Conservation (phyloP, 768 basidiomycete species). For the Trametes cubensis region DNA sequence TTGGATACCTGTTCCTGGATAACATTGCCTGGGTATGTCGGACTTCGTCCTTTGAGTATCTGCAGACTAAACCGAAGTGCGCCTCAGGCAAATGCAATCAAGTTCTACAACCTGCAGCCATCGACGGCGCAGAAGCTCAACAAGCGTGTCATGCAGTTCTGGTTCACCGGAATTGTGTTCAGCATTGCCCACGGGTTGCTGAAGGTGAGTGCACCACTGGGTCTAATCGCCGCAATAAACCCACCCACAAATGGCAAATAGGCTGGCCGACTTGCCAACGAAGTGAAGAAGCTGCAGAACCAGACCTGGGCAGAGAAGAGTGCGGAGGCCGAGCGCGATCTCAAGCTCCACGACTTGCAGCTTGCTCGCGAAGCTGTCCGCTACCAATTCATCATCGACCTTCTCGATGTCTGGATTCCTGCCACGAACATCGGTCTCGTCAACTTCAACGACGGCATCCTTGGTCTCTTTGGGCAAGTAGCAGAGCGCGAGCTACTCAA, state of each 20-base stretch:
- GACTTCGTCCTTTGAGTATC: not conserved
- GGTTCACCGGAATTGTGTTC: conserved; percentile 85
- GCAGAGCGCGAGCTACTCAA: not conserved
- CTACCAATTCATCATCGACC: conserved; percentile 82
- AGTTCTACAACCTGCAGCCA: conserved; percentile 62
- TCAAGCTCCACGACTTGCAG: conserved; percentile 63
- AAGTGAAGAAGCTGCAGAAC: conserved; percentile 54
- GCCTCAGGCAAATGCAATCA: conserved; percentile 63
- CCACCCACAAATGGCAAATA: conserved; percentile 29
- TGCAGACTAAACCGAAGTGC: not conserved
- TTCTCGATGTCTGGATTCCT: conserved; percentile 89
- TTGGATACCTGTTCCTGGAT: conserved; percentile 84
- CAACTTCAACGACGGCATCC: conserved; percentile 78
- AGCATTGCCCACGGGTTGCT: conserved; percentile 71
- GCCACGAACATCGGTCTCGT: conserved; percentile 77
- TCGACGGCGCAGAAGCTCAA: conserved; percentile 61
- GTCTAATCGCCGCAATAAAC: not conserved
- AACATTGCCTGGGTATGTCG: conserved; percentile 78
- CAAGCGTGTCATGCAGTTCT: conserved; percentile 78
- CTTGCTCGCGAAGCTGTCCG: conserved; percentile 61
- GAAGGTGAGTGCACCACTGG: conserved; percentile 50
- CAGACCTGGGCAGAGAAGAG: conserved; percentile 65
- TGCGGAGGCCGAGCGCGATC: conserved; percentile 65
- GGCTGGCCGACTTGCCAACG: conserved; percentile 64
- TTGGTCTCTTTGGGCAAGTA: conserved; percentile 84